Evolutionary conservation across 1,284 basidiomycete genomes (phyloP).

Genomic region (Cryptococcus wingfieldii): DNA sequence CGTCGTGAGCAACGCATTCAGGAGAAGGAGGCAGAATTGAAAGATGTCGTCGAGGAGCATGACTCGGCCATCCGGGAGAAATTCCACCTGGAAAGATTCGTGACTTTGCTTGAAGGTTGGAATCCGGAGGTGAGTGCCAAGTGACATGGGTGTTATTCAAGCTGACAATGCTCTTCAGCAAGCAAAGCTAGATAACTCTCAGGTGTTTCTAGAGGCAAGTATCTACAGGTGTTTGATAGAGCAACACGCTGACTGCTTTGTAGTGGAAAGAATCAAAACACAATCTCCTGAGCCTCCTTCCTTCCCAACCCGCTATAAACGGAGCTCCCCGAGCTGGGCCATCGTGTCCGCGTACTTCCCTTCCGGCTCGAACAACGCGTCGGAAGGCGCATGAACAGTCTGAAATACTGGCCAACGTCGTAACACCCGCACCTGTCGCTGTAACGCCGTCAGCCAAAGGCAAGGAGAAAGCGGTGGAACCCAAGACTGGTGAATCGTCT

Average conservation of each 20-base stretch:
- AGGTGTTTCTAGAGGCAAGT: constrained; percentile 67
- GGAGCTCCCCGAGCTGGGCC: constrained; percentile 23
- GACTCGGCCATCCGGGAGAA: constrained; percentile 75
- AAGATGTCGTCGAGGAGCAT: constrained; percentile 61
- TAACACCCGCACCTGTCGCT: constrained; percentile 4
- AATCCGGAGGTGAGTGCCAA: constrained; percentile 61
- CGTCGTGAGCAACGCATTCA: constrained; percentile 53
- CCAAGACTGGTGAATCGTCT: not conserved
- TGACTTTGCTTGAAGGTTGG: constrained; percentile 63
- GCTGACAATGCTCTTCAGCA: too few relatives aligned
- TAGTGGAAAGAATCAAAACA: constrained; percentile 34
- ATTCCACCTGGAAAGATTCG: constrained; percentile 78
- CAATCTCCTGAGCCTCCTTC: constrained; percentile 32
- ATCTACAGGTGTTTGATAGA: too few relatives aligned
- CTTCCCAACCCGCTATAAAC: constrained; percentile 3
- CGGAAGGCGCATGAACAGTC: constrained; percentile 36
- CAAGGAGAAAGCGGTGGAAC: constrained; percentile 5
- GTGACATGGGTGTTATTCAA: too few relatives aligned
- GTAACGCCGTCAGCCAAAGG: constrained; percentile 5
- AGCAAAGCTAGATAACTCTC: constrained; percentile 68
- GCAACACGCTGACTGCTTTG: constrained; percentile 4
- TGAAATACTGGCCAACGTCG: constrained; percentile 26
- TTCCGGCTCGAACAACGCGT: constrained; percentile 35
- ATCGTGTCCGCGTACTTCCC: constrained; percentile 18
- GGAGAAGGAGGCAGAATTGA: constrained; percentile 60